Evolutionary conservation across 805 yeast species (phyloP).

Genomic region (Starmerella davenportii): DNA sequence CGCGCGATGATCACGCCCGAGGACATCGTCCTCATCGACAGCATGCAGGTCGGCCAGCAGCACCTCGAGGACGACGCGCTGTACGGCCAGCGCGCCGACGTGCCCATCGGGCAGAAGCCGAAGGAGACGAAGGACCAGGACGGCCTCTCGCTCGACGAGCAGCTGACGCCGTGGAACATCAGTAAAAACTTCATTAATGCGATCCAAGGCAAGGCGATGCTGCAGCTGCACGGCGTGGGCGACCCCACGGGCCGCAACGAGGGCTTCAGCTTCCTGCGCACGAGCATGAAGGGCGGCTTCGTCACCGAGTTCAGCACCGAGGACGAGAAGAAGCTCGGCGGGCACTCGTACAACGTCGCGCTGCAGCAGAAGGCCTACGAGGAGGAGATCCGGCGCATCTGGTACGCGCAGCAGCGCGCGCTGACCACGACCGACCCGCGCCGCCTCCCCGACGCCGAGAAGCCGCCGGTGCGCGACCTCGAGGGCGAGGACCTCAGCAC

Average conservation of each 20-base stretch:
- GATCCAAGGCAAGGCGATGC: slow-evolving; percentile 92
- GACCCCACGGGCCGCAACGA: slow-evolving; percentile 87
- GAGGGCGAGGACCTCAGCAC: slow-evolving; percentile 20
- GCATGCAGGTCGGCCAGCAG: slow-evolving; percentile 90
- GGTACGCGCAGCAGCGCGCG: slow-evolving; percentile 67
- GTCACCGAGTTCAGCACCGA: slow-evolving; percentile 21
- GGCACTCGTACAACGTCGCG: slow-evolving; percentile 65
- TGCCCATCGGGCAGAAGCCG: slow-evolving; percentile 16
- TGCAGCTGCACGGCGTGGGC: slow-evolving; percentile 84
- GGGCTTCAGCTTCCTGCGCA: slow-evolving; percentile 70
- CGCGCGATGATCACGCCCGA: slow-evolving; percentile 82
- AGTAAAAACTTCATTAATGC: slow-evolving; percentile 81
- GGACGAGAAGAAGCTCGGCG: slow-evolving; percentile 27
- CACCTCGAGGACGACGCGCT: slow-evolving; percentile 61
- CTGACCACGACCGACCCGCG: slow-evolving; percentile 30
- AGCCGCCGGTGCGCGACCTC: slow-evolving; percentile 3
- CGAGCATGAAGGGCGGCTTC: slow-evolving; percentile 93
- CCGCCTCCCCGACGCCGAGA: slow-evolving; percentile 18
- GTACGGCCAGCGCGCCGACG: slow-evolving; percentile 28
- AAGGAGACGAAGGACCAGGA: slow-evolving; percentile 23
- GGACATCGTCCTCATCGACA: slow-evolving; percentile 67
- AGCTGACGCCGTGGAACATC: slow-evolving; percentile 85
- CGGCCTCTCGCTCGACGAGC: slow-evolving; percentile 51
- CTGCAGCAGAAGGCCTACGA: slow-evolving; percentile 82
- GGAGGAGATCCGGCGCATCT: slow-evolving; percentile 69